phyloP scores from a whole-genome alignment of 2,329 filamentous ascomycete genomes.

The Zarea fungicola region DNA sequence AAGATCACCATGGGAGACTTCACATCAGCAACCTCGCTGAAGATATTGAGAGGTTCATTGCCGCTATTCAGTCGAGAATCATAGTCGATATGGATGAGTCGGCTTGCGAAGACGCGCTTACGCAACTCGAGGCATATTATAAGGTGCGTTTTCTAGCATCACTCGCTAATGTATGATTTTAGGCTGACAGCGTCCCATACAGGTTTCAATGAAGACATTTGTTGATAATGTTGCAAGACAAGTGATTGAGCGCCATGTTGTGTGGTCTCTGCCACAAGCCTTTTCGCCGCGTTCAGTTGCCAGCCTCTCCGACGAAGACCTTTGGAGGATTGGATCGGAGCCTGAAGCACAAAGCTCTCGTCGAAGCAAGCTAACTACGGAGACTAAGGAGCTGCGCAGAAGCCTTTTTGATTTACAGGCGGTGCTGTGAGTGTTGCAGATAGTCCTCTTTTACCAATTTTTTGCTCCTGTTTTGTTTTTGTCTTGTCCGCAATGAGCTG shows the following conservation, averaged over 20 bases:
- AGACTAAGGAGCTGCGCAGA: too few relatives aligned
- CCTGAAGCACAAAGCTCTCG: too few relatives aligned
- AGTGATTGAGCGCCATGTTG: slow-evolving; percentile 21
- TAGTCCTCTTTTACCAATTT: too few relatives aligned
- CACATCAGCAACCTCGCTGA: slow-evolving; percentile 8
- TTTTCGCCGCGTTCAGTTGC: slow-evolving; percentile 11
- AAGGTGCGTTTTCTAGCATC: slow-evolving; percentile 14
- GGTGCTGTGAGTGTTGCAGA: too few relatives aligned
- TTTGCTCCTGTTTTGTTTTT: too few relatives aligned
- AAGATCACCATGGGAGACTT: slow-evolving; percentile 9
- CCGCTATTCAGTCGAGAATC: slow-evolving; percentile 9
- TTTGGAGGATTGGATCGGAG: too few relatives aligned
- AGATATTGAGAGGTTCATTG: slow-evolving; percentile 12
- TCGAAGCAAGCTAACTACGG: too few relatives aligned
- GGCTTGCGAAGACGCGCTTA: slow-evolving; percentile 17
- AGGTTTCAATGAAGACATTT: slow-evolving; percentile 20
- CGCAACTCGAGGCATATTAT: slow-evolving; percentile 20
- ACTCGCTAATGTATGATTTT: background rate
- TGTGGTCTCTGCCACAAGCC: slow-evolving; percentile 13
- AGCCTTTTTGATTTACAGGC: too few relatives aligned
- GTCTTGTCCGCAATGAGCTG: too few relatives aligned
- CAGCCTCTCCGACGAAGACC: too few relatives aligned
- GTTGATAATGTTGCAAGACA: slow-evolving; percentile 21
- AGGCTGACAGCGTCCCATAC: too few relatives aligned
- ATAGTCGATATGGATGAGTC: slow-evolving; percentile 18